Base-by-base conservation (phyloP, 306 rosid species). In the Hippophae gyantsensis region DNA sequence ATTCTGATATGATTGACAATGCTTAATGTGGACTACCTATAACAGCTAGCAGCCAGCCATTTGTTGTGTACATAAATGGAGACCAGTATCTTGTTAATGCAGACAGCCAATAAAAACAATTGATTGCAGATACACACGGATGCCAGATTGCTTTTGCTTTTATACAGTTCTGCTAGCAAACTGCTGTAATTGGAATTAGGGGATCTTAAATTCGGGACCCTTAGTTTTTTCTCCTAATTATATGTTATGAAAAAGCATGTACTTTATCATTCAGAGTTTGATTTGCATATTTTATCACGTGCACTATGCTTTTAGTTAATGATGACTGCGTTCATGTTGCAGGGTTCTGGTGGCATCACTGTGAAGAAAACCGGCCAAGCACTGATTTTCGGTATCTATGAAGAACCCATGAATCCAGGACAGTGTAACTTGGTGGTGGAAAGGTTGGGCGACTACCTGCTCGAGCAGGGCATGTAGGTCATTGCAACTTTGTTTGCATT, bases 361-460 rank as follows among this genome's bases (percentile, higher is more conserved):
- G 74, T 76, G 55, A 82, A 82, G 74, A 82, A 82, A 70, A 82
- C 87, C 6, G 10, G 54, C 44, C 64, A 58, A 60, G 77, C 82
- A 42, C 41, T 79, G 74, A 10, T 79, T 12, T 44, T 82, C 13
- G 88, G 88, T 7, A 70, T 76, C 52, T 79, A 76, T 11, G 76
- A 76, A 1, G 78, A 76, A 58, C 84, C 88, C 5, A 3, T 79
- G 68, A 62, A 82, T 26, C 78, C 82, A 6, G 84, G 78, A 52
- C 82, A 70, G 54, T 74, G 85, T 54, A 79, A 82, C 76, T 66
- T 82, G 58, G 23, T 82, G 25, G 82, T 78, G 60, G 84, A 82
- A 70, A 78, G 73, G 75, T 48, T 82, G 87, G 87, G 84, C 32
- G 84, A 78, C 23, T 78, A 82, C 63, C 77, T 82, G 13, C 47